These are phyloP conservation scores for Diutina catenulata DNA, from an alignment of 1,139 yeast species.

Conservation along the genomic window DNA sequence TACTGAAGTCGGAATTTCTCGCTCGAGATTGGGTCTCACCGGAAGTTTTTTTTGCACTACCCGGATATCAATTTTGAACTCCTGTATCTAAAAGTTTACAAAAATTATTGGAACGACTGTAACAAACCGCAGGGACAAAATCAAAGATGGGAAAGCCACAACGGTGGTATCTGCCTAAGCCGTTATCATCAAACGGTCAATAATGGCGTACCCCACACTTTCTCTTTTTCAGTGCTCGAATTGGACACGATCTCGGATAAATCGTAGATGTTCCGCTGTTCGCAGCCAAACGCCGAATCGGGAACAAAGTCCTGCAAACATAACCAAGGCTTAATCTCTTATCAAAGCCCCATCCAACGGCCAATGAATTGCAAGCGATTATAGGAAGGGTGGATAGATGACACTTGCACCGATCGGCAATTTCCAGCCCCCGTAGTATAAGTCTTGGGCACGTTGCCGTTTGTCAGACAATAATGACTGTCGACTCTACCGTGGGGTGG, in stretches of 20 bases:
- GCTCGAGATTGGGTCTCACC: neutral
- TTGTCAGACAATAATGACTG: neutral
- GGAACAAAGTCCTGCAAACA: too few relatives aligned
- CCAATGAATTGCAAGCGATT: neutral
- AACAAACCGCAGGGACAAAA: neutral
- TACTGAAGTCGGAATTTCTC: too few relatives aligned
- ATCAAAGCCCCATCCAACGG: neutral
- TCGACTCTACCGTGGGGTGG: constrained; percentile 22
- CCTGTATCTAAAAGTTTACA: too few relatives aligned
- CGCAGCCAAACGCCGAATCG: neutral
- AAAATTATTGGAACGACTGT: too few relatives aligned
- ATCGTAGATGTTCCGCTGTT: neutral
- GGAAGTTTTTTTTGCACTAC: neutral
- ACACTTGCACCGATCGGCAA: neutral
- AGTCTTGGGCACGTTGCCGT: neutral
- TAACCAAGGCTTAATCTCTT: neutral
- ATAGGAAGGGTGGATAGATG: neutral
- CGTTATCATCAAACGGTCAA: too few relatives aligned
- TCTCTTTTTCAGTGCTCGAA: too few relatives aligned
- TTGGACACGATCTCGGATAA: neutral
- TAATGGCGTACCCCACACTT: too few relatives aligned
- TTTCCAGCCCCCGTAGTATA: neutral
- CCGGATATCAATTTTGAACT: too few relatives aligned
- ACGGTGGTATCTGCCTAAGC: too few relatives aligned
- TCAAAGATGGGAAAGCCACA: too few relatives aligned